Evolutionary conservation across 2,329 filamentous ascomycete genomes (phyloP).

Genomic region (Arthrobotrys conoides): DNA sequence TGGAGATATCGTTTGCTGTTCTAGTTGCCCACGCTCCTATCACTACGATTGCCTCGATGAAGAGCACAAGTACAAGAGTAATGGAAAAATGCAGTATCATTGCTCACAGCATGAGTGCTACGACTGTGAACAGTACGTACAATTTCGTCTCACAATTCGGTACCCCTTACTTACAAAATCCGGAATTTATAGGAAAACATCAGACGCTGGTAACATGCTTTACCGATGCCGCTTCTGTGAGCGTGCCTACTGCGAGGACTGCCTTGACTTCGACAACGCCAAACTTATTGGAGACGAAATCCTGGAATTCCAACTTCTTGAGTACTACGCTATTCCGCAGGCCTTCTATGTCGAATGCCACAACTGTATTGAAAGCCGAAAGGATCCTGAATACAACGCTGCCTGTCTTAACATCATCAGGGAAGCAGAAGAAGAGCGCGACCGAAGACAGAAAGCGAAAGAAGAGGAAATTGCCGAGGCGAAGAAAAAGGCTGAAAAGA

Average conservation of each 20-base stretch:
- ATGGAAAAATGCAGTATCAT: constrained; percentile 68
- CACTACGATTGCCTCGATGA: constrained; percentile 71
- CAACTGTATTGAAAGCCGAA: constrained; percentile 51
- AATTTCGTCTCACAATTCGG: background rate
- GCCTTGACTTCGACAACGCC: constrained; percentile 71
- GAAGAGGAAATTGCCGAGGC: constrained; percentile 27
- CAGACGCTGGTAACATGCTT: constrained; percentile 67
- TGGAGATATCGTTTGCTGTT: constrained; percentile 70
- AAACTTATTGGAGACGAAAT: constrained; percentile 71
- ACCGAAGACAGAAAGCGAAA: constrained; percentile 31
- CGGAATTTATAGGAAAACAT: constrained; percentile 41
- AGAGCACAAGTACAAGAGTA: constrained; percentile 67
- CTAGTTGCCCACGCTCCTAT: constrained; percentile 72
- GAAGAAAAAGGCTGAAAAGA: constrained; percentile 52
- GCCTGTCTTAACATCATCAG: constrained; percentile 53
- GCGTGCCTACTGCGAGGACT: constrained; percentile 73
- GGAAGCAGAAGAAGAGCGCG: constrained; percentile 46
- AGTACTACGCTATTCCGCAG: constrained; percentile 64
- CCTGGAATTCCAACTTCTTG: constrained; percentile 71
- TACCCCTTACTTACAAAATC: background rate
- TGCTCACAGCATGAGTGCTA: constrained; percentile 73
- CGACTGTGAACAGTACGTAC: constrained; percentile 71
- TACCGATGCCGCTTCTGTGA: constrained; percentile 73
- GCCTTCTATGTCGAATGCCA: constrained; percentile 59
- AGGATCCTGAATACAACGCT: constrained; percentile 54